Conservation (phyloP, 2,329 filamentous ascomycete species). For the Aspergillus sp. region DNA sequence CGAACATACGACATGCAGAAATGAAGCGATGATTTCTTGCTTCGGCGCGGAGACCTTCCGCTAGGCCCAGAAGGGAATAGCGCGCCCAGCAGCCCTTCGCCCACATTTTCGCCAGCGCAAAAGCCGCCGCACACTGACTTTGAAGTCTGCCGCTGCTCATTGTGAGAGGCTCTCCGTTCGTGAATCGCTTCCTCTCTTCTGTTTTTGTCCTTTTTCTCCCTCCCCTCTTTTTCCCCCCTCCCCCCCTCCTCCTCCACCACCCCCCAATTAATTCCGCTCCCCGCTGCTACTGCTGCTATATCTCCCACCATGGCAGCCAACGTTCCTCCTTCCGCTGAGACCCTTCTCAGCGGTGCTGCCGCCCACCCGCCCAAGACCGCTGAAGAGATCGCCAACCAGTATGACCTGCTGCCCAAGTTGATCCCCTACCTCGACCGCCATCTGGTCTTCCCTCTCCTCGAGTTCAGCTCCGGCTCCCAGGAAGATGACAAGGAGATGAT, state of each 20-base stretch:
- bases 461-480: constrained; percentile 76
- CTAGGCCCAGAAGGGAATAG: constrained; percentile 35
- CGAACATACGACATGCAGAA: constrained; percentile 14
- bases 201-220: constrained; percentile 4
- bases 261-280: constrained; percentile 21
- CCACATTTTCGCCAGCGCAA: constrained; percentile 36
- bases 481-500: constrained; percentile 77
- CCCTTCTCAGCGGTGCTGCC: constrained; percentile 52
- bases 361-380: constrained; percentile 45
- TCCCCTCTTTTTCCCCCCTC: constrained; percentile 20
- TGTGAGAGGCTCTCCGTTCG: not conserved
- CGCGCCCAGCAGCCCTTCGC: constrained; percentile 33
- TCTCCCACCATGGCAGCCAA: constrained; percentile 54
- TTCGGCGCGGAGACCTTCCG: constrained; percentile 26
- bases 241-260: constrained; percentile 17
- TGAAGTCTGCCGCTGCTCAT: constrained; percentile 3
- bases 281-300: constrained; percentile 13
- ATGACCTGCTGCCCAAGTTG: constrained; percentile 84
- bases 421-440: constrained; percentile 93
- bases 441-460: constrained; percentile 92
- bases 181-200: constrained; percentile 3
- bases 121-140: constrained; percentile 28
- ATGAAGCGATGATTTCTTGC: constrained; percentile 26
- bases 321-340: constrained; percentile 51
- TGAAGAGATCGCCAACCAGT: constrained; percentile 65